phyloP scores from a whole-genome alignment of 164 flowering plant genomes.

The Annona cherimola region DNA sequence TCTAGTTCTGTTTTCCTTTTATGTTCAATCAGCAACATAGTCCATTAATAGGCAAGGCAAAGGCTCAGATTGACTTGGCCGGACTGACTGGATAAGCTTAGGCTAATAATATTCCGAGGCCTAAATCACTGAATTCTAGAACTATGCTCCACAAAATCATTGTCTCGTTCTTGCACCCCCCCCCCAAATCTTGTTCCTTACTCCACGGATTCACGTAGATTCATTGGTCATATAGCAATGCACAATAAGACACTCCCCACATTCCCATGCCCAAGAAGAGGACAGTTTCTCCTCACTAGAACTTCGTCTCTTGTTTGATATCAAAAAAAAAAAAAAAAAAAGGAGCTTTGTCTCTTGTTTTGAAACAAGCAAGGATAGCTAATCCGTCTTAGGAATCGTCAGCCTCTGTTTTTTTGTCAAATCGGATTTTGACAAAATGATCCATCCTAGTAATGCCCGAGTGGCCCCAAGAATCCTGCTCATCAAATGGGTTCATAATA shows the following conservation, averaged over 20 bases:
- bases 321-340: background rate
- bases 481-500: background rate
- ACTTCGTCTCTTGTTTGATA: background rate
- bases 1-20: no score
- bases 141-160: background rate
- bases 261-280: background rate
- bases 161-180: background rate
- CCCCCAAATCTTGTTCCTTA: background rate
- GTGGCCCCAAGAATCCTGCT: background rate
- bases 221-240: background rate
- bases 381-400: background rate
- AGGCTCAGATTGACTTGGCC: background rate
- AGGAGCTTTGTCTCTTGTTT: background rate
- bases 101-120: background rate
- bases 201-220: background rate
- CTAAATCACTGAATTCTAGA: background rate
- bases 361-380: no score
- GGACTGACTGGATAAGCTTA: no score
- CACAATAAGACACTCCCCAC: background rate
- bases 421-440: background rate
- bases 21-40: no score
- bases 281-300: background rate
- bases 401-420: background rate
- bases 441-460: background rate
- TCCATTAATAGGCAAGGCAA: background rate